Evolutionary conservation across 1,284 basidiomycete species (phyloP), one percentile per base, ranked within the genome.

Genomic region (Omphalotus olearius): DNA sequence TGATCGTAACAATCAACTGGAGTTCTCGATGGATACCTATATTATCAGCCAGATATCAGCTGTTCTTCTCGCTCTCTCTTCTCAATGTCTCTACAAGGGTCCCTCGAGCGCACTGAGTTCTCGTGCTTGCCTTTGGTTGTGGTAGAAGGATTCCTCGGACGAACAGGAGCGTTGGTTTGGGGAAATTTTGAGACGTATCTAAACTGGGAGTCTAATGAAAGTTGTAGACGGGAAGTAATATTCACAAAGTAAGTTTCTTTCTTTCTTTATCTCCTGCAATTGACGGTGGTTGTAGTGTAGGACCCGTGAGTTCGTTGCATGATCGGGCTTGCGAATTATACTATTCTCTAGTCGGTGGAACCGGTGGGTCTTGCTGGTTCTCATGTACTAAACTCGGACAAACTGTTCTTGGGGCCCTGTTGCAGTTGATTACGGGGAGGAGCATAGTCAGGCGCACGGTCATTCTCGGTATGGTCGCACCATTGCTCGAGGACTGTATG

Each of bases 271-370:
- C 28, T 7, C 28, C 46, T 18, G 26, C 9, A 37, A 10, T 38
- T 45, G 25, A 10, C 40, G 20, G 18, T 43, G 53, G 44, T 11
- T 37, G 3, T 52, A 76, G 78, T 52, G 67, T 80, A 42, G 73
- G 79, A 16, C 71, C 78, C 17, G 71, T 79, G 17, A 78, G 79
- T 57, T 79, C 76, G 2, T 56, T 83, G 23, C 79, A 82, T 57
- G 80, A 83, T 54, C 63, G 80, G 47, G 79, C 79, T 11, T 82
- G 79, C 59, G 80, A 83, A 57, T 62, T 82, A 11, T 82, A 75
- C 62, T 81, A 78, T 58, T 67, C 69, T 3, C 56, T 83, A 2
- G 59, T 67, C 9, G 80, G 80, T 7, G 79, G 79, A 1, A 73
- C 62, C 49, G 74, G 77, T 66, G 58, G 60, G 62, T 62, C 3